Evolutionary conservation across 176 grass and related monocot genomes (phyloP).

Genomic region (Carex parvula): DNA sequence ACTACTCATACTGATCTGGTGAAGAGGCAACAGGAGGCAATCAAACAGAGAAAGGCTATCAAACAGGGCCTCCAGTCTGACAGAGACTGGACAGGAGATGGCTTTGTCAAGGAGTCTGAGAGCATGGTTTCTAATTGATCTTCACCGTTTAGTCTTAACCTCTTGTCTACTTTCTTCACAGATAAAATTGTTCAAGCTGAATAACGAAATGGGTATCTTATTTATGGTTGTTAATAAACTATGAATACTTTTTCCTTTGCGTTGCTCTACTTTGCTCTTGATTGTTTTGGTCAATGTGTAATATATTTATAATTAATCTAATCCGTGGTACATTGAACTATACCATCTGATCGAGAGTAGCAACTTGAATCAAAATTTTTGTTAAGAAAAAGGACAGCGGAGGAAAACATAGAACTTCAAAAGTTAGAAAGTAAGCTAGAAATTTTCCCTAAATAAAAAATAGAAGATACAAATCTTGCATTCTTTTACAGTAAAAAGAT

Average conservation of each 20-base stretch:
- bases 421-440: background rate
- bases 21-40: conserved; percentile 65
- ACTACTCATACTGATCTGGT: conserved; percentile 91
- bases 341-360: background rate
- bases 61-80: conserved; percentile 79
- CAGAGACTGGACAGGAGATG: conserved; percentile 97
- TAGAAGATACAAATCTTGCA: background rate
- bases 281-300: background rate
- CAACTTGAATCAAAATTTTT: background rate
- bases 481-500: background rate
- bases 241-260: background rate
- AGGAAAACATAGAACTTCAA: background rate
- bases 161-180: background rate
- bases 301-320: background rate
- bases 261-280: background rate
- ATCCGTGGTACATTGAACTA: background rate
- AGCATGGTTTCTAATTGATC: conserved; percentile 97
- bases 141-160: background rate
- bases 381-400: background rate
- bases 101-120: conserved; percentile 82
- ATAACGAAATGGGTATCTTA: background rate
- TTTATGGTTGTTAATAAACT: conserved; percentile 1
- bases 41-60: conserved; percentile 76
- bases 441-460: background rate
- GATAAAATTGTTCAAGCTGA: background rate